These are phyloP conservation scores for Neofusicoccum cordaticola DNA, from an alignment of 2,329 filamentous ascomycete species.

Conservation along the genomic window DNA sequence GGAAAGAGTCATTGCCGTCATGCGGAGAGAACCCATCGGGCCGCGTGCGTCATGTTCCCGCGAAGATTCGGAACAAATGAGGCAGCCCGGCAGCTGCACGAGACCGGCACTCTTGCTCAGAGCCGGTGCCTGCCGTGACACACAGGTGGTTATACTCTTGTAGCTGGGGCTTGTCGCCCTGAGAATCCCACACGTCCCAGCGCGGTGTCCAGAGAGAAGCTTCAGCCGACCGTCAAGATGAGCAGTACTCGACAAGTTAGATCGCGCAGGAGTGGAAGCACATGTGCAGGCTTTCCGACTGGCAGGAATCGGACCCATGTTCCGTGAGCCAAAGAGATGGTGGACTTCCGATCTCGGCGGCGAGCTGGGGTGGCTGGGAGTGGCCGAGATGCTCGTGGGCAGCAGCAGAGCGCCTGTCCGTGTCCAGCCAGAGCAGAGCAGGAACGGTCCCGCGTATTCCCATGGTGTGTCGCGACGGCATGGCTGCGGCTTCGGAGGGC, in stretches of 20 bases:
- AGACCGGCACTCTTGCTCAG: neutral
- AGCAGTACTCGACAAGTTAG: too few relatives aligned
- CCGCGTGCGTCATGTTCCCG: neutral
- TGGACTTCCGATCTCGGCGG: constrained; percentile 7
- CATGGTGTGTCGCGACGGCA: too few relatives aligned
- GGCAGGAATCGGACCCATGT: neutral
- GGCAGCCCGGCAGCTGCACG: neutral
- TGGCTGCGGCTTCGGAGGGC: neutral
- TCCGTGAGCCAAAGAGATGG: neutral
- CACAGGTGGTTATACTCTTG: neutral
- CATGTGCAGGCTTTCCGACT: too few relatives aligned
- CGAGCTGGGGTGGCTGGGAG: neutral
- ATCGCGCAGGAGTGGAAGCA: too few relatives aligned
- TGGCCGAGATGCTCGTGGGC: neutral
- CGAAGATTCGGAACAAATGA: neutral
- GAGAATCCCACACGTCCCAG: too few relatives aligned
- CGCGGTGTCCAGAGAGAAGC: too few relatives aligned
- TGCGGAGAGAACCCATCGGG: neutral
- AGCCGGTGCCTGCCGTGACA: neutral
- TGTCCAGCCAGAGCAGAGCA: too few relatives aligned
- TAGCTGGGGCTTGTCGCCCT: too few relatives aligned
- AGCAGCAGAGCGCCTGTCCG: too few relatives aligned
- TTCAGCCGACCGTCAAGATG: too few relatives aligned
- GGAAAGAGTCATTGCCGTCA: neutral
- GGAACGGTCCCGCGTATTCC: too few relatives aligned